Conservation (phyloP, 192 early-diverging fungal genomes). For the Rhizophagus clarus region DNA sequence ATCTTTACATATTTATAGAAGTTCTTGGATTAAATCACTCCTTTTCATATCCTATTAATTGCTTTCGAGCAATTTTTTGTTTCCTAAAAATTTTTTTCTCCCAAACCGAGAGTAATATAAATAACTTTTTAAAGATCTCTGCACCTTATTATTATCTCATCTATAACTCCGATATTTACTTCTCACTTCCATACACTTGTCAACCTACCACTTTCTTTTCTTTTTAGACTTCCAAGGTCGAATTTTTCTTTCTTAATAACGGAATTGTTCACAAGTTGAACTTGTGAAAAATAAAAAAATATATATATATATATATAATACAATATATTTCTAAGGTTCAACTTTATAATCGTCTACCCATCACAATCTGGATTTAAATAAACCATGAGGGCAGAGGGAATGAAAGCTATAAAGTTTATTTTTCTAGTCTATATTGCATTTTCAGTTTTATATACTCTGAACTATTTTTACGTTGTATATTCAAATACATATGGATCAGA, state of each 20-base stretch:
- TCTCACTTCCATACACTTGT: neutral
- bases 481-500: neutral
- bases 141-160: neutral
- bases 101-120: neutral
- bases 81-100: too few species aligned
- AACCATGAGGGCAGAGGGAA: slow-evolving; percentile 13
- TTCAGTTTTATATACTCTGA: slow-evolving; percentile 21
- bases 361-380: neutral
- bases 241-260: neutral
- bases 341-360: too few species aligned
- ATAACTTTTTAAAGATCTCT: neutral
- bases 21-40: neutral
- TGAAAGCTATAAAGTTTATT: slow-evolving; percentile 15
- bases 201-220: neutral
- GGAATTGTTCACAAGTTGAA: slow-evolving; percentile 16
- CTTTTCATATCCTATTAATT: neutral
- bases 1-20: too few species aligned
- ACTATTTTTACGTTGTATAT: slow-evolving; percentile 10
- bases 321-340: neutral
- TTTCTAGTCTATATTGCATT: slow-evolving; percentile 12
- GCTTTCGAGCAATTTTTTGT: too few species aligned
- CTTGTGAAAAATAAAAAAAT: too few species aligned
- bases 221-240: too few species aligned
- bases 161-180: neutral
- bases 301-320: too few species aligned